Evolutionary conservation across 257 asterid species (phyloP).

Genomic region (Nicotiana sylvestris): DNA sequence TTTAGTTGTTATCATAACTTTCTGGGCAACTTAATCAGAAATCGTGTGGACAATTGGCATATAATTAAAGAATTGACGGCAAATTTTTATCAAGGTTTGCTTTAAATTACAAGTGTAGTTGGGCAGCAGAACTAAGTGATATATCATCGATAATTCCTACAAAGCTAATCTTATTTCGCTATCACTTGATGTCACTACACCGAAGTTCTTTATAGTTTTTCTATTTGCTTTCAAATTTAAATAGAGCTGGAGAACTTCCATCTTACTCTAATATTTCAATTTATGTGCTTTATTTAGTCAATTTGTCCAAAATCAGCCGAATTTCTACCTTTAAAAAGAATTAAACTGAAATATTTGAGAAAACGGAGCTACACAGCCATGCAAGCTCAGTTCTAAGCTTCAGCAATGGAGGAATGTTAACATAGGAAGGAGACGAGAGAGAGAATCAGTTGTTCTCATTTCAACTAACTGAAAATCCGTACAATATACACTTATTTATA

Average conservation of each 20-base stretch:
- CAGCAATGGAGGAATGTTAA: too few relatives aligned
- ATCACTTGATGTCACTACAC: background rate
- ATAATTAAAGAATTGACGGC: background rate
- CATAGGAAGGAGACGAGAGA: too few relatives aligned
- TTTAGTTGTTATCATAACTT: background rate
- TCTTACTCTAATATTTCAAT: background rate
- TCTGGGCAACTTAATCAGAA: background rate
- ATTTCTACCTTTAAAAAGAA: background rate
- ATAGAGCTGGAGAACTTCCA: background rate
- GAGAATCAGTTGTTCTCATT: too few relatives aligned
- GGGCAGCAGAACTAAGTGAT: background rate
- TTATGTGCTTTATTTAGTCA: background rate
- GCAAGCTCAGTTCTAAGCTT: too few relatives aligned
- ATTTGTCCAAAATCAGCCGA: background rate
- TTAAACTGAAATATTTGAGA: background rate
- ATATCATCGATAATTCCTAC: background rate
- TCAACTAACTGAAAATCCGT: too few relatives aligned
- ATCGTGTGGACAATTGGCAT: background rate
- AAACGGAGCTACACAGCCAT: too few relatives aligned
- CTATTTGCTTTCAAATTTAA: background rate
- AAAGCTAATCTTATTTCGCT: background rate
- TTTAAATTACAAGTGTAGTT: background rate
- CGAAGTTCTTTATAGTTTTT: background rate
- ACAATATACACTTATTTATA: too few relatives aligned
- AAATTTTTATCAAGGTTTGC: background rate